Evolutionary conservation across 805 yeast species (phyloP).

Genomic region (Lachancea quebecensis): DNA sequence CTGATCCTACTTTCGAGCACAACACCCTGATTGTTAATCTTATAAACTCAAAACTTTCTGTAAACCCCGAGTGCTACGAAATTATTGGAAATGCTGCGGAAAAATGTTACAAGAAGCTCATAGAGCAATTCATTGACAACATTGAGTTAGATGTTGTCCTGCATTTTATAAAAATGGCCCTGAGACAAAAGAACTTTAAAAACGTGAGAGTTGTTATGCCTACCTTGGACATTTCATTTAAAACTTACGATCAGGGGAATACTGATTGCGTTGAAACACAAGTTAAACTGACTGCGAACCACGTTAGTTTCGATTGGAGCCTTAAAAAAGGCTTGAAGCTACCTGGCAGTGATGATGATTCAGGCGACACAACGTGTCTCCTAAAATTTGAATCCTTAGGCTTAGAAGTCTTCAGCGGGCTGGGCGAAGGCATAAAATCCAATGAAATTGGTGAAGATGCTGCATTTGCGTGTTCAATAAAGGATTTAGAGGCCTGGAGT

Average conservation of each 20-base stretch:
- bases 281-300: too few species aligned
- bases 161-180: constrained; percentile 29
- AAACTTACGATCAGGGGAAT: not conserved
- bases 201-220: not conserved
- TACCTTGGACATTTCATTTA: not conserved
- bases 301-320: not conserved
- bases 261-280: not conserved
- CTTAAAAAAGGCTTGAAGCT: not conserved
- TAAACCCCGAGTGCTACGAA: not conserved
- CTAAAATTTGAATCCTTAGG: not conserved
- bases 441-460: constrained; percentile 1
- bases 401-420: not conserved
- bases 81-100: constrained; percentile 25
- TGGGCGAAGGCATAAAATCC: not conserved
- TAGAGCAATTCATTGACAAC: constrained; percentile 51
- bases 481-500: constrained; percentile 28
- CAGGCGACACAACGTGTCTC: not conserved
- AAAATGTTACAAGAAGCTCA: constrained; percentile 32
- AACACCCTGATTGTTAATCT: constrained; percentile 37
- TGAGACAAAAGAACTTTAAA: not conserved
- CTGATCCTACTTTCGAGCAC: too few species aligned
- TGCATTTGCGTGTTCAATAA: constrained; percentile 22
- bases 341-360: not conserved
- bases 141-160: constrained; percentile 55
- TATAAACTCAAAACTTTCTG: constrained; percentile 23